Base-by-base conservation (phyloP, 179 eudicot genomes). In the Silene coronaria region DNA sequence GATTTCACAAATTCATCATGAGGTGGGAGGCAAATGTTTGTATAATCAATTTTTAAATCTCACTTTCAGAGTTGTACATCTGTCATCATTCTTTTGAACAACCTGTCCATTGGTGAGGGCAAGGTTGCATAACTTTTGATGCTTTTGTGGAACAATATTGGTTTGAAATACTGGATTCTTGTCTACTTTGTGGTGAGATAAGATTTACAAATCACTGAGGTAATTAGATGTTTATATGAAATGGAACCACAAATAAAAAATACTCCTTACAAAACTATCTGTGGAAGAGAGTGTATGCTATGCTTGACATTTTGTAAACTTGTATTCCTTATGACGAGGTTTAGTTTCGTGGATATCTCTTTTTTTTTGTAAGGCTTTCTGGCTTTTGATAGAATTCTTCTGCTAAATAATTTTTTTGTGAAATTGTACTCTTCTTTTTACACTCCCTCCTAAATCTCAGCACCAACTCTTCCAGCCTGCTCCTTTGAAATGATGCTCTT, bases 1-100 rank as follows among this genome's bases (percentile, higher is more conserved):
- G 74, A 87, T 88, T 65, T 89, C 96, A 55, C 96, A 89, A 80
- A 89, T 96, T 79, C 97, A 91, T 86, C 85, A 91, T 67, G 97
- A 96, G 97, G 99, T 96, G 75, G 76, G 83, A 73, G n/a, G 58
- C 66, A 59, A 71, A 61, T 21, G 19, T 77, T 81, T 63, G 59
- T 28, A 13, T 48, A 48, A 48, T 14, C 57, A 48, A 51, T 13
- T 51, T 14, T 22, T 21, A 4, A 30, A 32, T 30, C 9, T 65
- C 12, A 45, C 24, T 27, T 71, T 51, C 16, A 0, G 16, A 16
- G 21, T 71, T 19, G 17, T 70, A 23, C 42, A 24, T 69, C 0
- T 70, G 22, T 69, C 30, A 12, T 69, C 10, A 26, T 4, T 8
- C n/a, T 42, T 24, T n/a, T 42, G 51, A 67, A 19, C 14, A 21